These are phyloP conservation scores for Phoenix dactylifera DNA, from an alignment of 176 grass and related monocot genomes.

Conservation along the genomic window DNA sequence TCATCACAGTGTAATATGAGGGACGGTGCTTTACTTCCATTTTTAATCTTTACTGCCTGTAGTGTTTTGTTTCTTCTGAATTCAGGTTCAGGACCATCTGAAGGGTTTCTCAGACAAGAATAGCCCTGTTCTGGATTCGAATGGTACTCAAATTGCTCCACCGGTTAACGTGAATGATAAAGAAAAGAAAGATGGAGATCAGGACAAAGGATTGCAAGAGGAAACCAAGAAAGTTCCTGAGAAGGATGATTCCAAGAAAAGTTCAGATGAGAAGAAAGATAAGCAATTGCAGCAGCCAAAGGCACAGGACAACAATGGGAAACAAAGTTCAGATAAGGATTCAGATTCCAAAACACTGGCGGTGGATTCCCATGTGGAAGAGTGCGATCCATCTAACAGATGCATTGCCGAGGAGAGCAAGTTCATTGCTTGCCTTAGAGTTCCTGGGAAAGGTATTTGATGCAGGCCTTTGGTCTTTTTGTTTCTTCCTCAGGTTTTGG, in stretches of 20 bases:
- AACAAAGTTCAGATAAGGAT: slow-evolving; percentile 12
- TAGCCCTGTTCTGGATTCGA: slow-evolving; percentile 4
- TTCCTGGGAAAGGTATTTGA: slow-evolving; percentile 67
- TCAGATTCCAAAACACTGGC: not conserved
- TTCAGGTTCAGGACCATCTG: slow-evolving; percentile 38
- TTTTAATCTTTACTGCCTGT: too few species aligned
- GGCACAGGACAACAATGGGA: slow-evolving; percentile 4
- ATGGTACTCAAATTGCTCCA: slow-evolving; percentile 14
- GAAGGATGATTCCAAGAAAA: slow-evolving; percentile 29
- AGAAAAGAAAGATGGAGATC: slow-evolving; percentile 3
- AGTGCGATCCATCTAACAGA: slow-evolving; percentile 67
- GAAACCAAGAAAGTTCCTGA: slow-evolving; percentile 19
- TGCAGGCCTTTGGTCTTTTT: slow-evolving; percentile 11
- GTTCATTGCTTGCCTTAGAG: slow-evolving; percentile 79
- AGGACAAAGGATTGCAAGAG: slow-evolving; percentile 3
- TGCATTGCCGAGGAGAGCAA: slow-evolving; percentile 53
- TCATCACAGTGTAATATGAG: too few species aligned
- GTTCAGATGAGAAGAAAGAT: slow-evolving; percentile 18
- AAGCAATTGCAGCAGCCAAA: slow-evolving; percentile 10
- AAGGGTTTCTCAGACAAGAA: slow-evolving; percentile 1
- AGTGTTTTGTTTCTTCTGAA: not conserved
- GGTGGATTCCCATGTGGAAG: slow-evolving; percentile 30
- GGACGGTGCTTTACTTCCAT: too few species aligned
- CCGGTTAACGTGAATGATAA: slow-evolving; percentile 8
- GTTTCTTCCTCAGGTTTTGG: not conserved